Evolutionary conservation across 371 early-diverging fungal genomes (phyloP).

Genomic region (Apophysomyces elegans): DNA sequence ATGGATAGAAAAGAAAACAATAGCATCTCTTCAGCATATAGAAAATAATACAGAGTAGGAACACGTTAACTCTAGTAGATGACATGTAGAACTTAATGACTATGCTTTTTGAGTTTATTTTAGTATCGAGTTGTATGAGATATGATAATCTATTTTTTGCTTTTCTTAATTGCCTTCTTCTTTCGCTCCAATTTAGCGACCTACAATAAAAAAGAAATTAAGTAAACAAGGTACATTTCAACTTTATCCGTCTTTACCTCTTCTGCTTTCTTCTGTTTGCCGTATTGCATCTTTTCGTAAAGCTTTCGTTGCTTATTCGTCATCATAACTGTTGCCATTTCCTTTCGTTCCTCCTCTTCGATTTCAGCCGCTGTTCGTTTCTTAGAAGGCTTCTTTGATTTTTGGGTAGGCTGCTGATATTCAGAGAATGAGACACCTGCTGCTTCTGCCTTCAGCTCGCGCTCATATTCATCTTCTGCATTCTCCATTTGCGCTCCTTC

Average conservation of each 20-base stretch:
- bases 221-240: background rate
- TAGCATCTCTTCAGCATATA: no score
- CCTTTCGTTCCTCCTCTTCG: constrained; percentile 86
- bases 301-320: constrained; percentile 87
- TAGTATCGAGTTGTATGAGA: background rate
- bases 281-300: constrained; percentile 79
- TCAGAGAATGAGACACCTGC: constrained; percentile 76
- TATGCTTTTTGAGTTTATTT: constrained; percentile 5
- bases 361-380: constrained; percentile 66
- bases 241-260: constrained; percentile 37
- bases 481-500: constrained; percentile 41
- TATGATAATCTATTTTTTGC: constrained; percentile 21
- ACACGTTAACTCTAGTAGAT: no score
- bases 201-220: background rate
- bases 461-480: constrained; percentile 57
- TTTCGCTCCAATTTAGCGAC: constrained; percentile 45
- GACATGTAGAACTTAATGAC: background rate
- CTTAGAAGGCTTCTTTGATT: constrained; percentile 51
- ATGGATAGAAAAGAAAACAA: no score
- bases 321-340: constrained; percentile 93
- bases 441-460: constrained; percentile 78
- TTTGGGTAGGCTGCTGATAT: constrained; percentile 57
- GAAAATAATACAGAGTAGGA: no score
- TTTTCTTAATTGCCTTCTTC: constrained; percentile 46
- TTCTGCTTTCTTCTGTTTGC: constrained; percentile 65